phyloP scores from a whole-genome alignment of 495 filamentous ascomycete genomes.

The Podospora conica region DNA sequence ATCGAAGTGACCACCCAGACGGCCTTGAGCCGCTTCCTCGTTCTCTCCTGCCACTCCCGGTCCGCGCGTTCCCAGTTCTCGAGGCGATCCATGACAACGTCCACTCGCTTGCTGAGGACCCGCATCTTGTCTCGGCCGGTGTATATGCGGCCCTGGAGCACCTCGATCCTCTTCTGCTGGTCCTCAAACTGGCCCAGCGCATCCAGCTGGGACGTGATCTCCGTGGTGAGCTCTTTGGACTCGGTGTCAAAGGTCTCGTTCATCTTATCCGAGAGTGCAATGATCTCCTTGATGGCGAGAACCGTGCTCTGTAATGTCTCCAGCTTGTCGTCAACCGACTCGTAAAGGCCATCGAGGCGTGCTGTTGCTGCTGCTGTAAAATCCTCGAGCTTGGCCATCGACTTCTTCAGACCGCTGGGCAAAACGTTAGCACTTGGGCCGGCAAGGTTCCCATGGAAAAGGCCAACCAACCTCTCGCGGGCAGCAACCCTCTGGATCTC shows the following conservation, averaged over 20 bases:
- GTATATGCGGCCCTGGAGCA: constrained; percentile 60
- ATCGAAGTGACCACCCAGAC: constrained; percentile 52
- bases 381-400: constrained; percentile 37
- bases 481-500: constrained; percentile 37
- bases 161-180: constrained; percentile 61
- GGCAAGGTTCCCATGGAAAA: neutral
- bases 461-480: constrained; percentile 43
- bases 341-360: constrained; percentile 81
- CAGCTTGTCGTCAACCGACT: constrained; percentile 73
- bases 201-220: constrained; percentile 60
- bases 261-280: constrained; percentile 53
- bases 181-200: constrained; percentile 62
- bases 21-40: constrained; percentile 54
- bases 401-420: constrained; percentile 38
- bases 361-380: constrained; percentile 55
- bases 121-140: constrained; percentile 57
- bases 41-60: constrained; percentile 63
- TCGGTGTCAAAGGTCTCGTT: constrained; percentile 58
- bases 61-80: constrained; percentile 68
- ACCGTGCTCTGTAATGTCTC: constrained; percentile 63
- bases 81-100: constrained; percentile 56
- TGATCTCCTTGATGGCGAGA: constrained; percentile 61
- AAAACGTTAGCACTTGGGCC: constrained; percentile 11
- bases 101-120: constrained; percentile 59
- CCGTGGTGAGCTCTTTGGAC: constrained; percentile 51